Evolutionary conservation across 2,329 filamentous ascomycete genomes (phyloP).

Genomic region (Colletotrichum echinochloae): DNA sequence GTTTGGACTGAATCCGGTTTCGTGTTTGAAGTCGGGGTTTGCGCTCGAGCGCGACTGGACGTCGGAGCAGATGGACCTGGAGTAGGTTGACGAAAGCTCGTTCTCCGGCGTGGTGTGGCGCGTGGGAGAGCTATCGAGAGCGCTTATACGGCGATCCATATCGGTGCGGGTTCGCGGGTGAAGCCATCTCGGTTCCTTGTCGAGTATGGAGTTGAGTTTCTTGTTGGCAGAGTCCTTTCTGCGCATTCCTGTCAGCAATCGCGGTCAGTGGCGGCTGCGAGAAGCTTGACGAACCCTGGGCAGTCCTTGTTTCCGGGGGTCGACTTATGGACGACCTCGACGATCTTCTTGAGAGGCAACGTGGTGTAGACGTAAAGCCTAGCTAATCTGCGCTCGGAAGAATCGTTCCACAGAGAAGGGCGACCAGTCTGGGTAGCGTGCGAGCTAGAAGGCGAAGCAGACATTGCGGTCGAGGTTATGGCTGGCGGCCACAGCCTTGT

Average conservation of each 20-base stretch:
- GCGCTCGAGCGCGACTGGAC: constrained; percentile 11
- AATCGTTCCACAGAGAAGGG: constrained; percentile 67
- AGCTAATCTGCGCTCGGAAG: constrained; percentile 64
- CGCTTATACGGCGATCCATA: constrained; percentile 63
- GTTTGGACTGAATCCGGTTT: constrained; percentile 25
- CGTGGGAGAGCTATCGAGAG: constrained; percentile 55
- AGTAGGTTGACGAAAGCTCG: constrained; percentile 20
- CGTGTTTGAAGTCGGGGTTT: constrained; percentile 36
- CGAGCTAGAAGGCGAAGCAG: constrained; percentile 46
- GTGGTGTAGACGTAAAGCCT: constrained; percentile 69
- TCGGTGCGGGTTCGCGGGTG: constrained; percentile 64
- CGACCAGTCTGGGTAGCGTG: constrained; percentile 57
- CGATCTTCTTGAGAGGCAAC: constrained; percentile 63
- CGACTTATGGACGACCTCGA: constrained; percentile 58
- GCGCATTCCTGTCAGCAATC: constrained; percentile 39
- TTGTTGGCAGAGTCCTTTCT: constrained; percentile 71
- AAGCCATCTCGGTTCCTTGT: constrained; percentile 70
- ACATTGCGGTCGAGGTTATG: constrained; percentile 27
- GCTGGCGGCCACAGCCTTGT: constrained; percentile 36
- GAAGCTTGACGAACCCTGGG: constrained; percentile 32
- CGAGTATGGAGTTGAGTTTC: constrained; percentile 66
- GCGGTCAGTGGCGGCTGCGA: constrained; percentile 10
- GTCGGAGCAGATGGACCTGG: constrained; percentile 27
- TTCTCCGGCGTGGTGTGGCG: constrained; percentile 42
- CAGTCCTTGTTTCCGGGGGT: constrained; percentile 44